Conservation (phyloP, 495 filamentous ascomycete species). For the Talaromyces trachyspermus region DNA sequence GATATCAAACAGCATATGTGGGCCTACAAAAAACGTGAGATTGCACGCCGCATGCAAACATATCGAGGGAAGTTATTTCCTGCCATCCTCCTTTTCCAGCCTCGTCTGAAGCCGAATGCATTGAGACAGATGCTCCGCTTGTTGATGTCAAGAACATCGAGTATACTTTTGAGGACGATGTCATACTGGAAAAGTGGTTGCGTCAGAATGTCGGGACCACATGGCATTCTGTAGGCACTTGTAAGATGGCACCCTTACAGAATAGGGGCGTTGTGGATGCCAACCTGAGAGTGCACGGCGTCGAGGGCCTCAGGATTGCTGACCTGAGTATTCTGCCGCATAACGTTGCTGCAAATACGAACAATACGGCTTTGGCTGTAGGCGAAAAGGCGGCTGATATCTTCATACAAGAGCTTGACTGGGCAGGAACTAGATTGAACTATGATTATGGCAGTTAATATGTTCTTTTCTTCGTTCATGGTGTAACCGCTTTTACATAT, state of each 20-base stretch:
- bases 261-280: conserved; percentile 44
- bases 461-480: too few species aligned
- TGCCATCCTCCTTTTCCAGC: conserved; percentile 45
- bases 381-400: conserved; percentile 57
- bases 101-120: conserved; percentile 32
- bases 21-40: conserved; percentile 51
- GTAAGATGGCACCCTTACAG: conserved; percentile 48
- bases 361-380: conserved; percentile 50
- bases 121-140: conserved; percentile 9
- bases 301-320: conserved; percentile 43
- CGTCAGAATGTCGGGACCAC: conserved; percentile 38
- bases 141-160: conserved; percentile 26
- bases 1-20: conserved; percentile 21
- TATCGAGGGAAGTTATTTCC: conserved; percentile 45
- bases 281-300: conserved; percentile 38
- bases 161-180: conserved; percentile 46
- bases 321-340: conserved; percentile 46
- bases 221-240: conserved; percentile 43
- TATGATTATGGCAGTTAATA: too few species aligned
- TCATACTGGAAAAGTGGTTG: conserved; percentile 39
- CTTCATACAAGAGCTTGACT: conserved; percentile 22
- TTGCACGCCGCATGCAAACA: conserved; percentile 43
- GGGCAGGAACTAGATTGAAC: background rate
- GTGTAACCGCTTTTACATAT: too few species aligned
- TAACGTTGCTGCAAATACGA: conserved; percentile 56